Conservation (phyloP, 441 rosid species). For the Omphalea diandra region DNA sequence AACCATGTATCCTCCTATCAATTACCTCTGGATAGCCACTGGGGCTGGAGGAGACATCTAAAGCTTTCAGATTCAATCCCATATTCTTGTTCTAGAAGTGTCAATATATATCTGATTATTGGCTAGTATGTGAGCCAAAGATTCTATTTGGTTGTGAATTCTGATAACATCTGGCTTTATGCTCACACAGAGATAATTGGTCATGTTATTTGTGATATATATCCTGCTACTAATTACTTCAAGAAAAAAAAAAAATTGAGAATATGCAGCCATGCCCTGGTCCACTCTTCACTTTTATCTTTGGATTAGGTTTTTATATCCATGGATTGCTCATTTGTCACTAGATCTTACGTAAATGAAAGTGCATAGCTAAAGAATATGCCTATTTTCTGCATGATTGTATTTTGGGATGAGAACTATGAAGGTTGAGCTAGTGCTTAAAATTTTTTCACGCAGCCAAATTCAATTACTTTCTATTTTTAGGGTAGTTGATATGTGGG, state of each 20-base stretch:
- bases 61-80: background rate
- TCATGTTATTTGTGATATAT: too few relatives aligned
- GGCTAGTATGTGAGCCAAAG: background rate
- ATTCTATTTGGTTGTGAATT: background rate
- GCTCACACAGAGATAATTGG: too few relatives aligned
- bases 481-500: background rate
- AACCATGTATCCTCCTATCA: background rate
- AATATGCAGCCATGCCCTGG: background rate
- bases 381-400: background rate
- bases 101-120: background rate
- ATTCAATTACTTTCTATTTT: background rate
- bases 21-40: background rate
- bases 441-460: background rate
- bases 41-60: background rate
- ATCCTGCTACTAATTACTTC: too few relatives aligned
- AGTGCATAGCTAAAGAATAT: background rate
- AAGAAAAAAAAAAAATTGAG: too few relatives aligned
- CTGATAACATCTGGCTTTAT: too few relatives aligned
- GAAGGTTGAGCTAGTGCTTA: background rate
- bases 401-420: background rate
- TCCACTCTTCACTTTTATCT: background rate
- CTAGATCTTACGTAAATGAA: background rate
- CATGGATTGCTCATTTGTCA: background rate
- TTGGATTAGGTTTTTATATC: background rate
- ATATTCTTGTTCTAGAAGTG: background rate